These are phyloP conservation scores for Obba rivulosa DNA, from an alignment of 768 basidiomycete species.

Conservation along the genomic window DNA sequence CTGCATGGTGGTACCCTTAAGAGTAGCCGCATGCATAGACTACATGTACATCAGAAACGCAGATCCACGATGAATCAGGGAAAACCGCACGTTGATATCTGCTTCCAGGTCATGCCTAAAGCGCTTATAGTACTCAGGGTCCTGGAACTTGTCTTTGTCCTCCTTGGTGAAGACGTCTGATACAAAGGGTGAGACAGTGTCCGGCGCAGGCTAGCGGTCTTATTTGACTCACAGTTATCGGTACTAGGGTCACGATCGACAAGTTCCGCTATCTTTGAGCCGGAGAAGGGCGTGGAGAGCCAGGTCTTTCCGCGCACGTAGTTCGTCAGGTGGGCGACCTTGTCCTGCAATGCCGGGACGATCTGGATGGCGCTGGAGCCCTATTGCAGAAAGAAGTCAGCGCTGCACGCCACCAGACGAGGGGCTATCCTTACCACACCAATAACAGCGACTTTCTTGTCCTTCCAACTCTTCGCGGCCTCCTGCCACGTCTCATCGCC, in stretches of 20 bases:
- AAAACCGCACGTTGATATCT: conserved; percentile 42
- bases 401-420: not conserved
- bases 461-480: conserved; percentile 40
- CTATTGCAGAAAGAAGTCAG: conserved; percentile 22
- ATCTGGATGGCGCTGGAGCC: conserved; percentile 59
- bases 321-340: conserved; percentile 41
- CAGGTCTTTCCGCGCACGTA: conserved; percentile 57
- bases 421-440: conserved; percentile 40
- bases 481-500: conserved; percentile 32
- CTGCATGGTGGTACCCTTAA: conserved; percentile 35
- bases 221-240: conserved; percentile 40
- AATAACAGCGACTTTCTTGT: conserved; percentile 51
- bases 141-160: conserved; percentile 43
- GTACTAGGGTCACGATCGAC: conserved; percentile 27
- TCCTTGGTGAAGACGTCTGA: conserved; percentile 48
- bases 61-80: not conserved
- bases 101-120: conserved; percentile 45
- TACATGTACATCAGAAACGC: not conserved
- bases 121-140: conserved; percentile 39
- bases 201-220: not conserved
- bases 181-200: no score
- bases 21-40: conserved; percentile 26
- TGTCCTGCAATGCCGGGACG: conserved; percentile 49
- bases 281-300: conserved; percentile 41
- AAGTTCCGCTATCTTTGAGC: conserved; percentile 33